These are phyloP conservation scores for Arthroderma uncinatum DNA, from an alignment of 2,329 filamentous ascomycete species.

Conservation along the genomic window DNA sequence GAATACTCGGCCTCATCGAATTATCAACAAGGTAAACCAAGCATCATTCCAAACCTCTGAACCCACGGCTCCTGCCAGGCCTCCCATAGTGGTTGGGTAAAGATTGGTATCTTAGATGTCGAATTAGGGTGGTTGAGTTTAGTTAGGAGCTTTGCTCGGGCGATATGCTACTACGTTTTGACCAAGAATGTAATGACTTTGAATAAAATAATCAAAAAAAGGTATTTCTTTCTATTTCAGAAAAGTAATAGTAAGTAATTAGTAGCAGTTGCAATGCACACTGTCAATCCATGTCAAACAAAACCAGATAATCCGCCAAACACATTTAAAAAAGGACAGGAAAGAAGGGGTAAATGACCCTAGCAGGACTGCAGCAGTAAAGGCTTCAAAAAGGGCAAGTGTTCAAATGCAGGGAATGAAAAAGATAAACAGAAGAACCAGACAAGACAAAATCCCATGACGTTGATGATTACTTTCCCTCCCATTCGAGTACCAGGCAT, in stretches of 20 bases:
- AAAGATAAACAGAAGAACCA: background rate
- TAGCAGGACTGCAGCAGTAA: background rate
- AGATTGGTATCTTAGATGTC: too few relatives aligned
- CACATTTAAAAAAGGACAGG: background rate
- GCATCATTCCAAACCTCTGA: too few relatives aligned
- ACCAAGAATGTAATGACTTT: too few relatives aligned
- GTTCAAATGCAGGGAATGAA: background rate
- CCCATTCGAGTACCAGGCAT: background rate
- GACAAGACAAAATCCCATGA: background rate
- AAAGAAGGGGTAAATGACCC: background rate
- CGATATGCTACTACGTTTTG: too few relatives aligned
- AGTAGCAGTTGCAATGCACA: background rate
- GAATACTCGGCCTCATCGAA: too few relatives aligned
- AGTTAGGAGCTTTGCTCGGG: too few relatives aligned
- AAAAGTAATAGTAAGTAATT: background rate
- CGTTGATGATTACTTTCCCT: background rate
- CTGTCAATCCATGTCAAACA: background rate
- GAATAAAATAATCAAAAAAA: background rate
- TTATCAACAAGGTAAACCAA: too few relatives aligned
- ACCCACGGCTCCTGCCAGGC: too few relatives aligned
- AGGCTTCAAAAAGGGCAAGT: background rate
- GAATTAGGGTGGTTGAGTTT: too few relatives aligned
- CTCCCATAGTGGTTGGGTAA: too few relatives aligned
- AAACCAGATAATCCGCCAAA: background rate
- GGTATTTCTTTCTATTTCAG: background rate